These are phyloP conservation scores for Chalciporus piperatus DNA, from an alignment of 768 basidiomycete genomes.

Conservation along the genomic window DNA sequence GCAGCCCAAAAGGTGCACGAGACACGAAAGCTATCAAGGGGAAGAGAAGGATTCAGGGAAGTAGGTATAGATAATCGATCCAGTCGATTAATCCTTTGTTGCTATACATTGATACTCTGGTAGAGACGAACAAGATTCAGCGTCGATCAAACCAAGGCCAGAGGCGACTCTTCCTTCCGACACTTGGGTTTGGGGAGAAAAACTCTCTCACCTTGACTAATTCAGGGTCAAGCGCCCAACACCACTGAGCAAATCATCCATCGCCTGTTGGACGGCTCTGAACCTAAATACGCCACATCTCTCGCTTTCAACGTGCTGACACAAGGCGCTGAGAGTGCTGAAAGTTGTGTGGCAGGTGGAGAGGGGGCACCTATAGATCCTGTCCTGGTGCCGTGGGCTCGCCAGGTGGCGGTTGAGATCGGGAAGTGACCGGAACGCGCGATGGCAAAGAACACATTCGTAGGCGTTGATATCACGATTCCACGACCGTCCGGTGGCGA, in stretches of 20 bases:
- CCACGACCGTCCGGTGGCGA: slow-evolving; percentile 40
- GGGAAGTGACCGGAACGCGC: slow-evolving; percentile 35
- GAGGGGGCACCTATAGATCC: slow-evolving; percentile 54
- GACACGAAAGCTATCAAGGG: too few species aligned
- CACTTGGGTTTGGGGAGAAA: not conserved
- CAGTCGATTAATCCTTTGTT: too few species aligned
- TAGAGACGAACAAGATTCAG: too few species aligned
- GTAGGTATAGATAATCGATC: too few species aligned
- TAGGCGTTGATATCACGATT: slow-evolving; percentile 45
- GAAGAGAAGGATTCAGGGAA: too few species aligned
- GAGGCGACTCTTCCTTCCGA: not conserved
- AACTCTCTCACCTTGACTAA: slow-evolving; percentile 12
- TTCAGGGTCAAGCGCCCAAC: slow-evolving; percentile 16
- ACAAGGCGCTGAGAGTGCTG: slow-evolving; percentile 53
- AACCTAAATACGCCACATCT: slow-evolving; percentile 55
- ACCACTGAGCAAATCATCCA: slow-evolving; percentile 34
- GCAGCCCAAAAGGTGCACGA: too few species aligned
- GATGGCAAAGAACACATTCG: slow-evolving; percentile 66
- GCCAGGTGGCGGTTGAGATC: slow-evolving; percentile 61
- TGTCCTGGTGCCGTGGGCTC: slow-evolving; percentile 56
- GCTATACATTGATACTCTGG: too few species aligned
- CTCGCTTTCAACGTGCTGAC: slow-evolving; percentile 66
- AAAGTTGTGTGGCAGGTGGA: slow-evolving; percentile 43
- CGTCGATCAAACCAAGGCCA: too few species aligned
- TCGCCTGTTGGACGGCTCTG: slow-evolving; percentile 35